Conservation (phyloP, 1,284 basidiomycete genomes). For the Rhodotorula sp. region DNA sequence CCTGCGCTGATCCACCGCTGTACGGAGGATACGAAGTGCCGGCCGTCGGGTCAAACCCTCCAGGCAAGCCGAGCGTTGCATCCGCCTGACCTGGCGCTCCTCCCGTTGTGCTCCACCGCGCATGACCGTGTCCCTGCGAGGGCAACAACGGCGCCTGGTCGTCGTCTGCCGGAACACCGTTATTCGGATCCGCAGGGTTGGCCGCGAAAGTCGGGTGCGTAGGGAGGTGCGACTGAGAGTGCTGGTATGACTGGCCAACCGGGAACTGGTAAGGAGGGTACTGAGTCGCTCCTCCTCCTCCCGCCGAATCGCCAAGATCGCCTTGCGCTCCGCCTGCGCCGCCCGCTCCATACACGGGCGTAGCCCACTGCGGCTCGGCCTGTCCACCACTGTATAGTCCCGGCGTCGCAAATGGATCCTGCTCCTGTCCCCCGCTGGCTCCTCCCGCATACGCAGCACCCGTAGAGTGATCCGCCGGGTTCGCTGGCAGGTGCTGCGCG, state of each 20-base stretch:
- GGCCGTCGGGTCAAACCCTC: constrained; percentile 36
- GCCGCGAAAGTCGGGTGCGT: not conserved
- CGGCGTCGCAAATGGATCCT: not conserved
- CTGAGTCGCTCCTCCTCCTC: not conserved
- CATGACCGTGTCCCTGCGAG: not conserved
- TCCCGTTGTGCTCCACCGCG: constrained; percentile 19
- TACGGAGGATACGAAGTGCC: not conserved
- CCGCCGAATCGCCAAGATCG: not conserved
- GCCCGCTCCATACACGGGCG: not conserved
- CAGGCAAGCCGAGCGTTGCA: constrained; percentile 14
- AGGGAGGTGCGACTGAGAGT: not conserved
- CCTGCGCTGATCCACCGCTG: not conserved
- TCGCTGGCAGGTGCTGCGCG: not conserved
- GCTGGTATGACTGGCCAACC: not conserved
- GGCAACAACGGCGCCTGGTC: constrained; percentile 21
- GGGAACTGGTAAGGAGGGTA: not conserved
- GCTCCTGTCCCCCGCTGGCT: not conserved
- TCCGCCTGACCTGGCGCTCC: constrained; percentile 18
- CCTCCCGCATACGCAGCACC: too few species aligned
- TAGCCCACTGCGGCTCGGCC: constrained; percentile 5
- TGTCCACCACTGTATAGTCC: not conserved
- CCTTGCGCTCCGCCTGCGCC: not conserved
- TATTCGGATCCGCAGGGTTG: not conserved
- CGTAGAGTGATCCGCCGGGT: too few species aligned
- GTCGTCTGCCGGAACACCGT: constrained; percentile 15